A percentile compares a stretch with the other conserved stretches of the same genome.
Conservation (phyloP, 768 basidiomycete genomes). For the Collybia nuda region DNA sequence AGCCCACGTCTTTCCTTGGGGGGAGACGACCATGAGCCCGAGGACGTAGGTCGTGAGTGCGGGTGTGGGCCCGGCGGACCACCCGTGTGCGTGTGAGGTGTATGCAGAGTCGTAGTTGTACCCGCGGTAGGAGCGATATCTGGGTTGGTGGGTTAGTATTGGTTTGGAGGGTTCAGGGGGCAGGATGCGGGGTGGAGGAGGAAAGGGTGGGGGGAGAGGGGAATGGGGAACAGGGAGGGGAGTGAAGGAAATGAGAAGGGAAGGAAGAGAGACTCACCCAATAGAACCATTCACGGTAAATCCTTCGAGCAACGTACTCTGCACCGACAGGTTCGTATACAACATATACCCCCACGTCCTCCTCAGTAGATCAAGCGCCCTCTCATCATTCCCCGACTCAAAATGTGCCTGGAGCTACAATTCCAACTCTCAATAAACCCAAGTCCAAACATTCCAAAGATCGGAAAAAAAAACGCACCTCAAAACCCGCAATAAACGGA, state of each 20-base stretch:
- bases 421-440: too few species aligned
- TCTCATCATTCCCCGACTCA: conserved; percentile 45
- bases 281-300: conserved; percentile 59
- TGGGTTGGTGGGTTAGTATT: conserved; percentile 9
- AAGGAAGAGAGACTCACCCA: too few species aligned
- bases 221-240: too few species aligned
- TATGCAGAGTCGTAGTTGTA: conserved; percentile 60
- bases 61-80: conserved; percentile 58
- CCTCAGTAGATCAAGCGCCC: conserved; percentile 52
- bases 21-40: conserved; percentile 48
- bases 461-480: conserved; percentile 36
- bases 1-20: conserved; percentile 46
- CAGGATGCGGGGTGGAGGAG: too few species aligned
- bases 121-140: conserved; percentile 52
- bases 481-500: conserved; percentile 58
- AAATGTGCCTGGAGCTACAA: conserved; percentile 58
- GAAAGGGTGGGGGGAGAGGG: too few species aligned
- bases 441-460: too few species aligned
- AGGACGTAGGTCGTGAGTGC: conserved; percentile 57
- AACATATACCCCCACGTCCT: conserved; percentile 64
- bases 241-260: too few species aligned
- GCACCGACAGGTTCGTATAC: conserved; percentile 51
- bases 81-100: conserved; percentile 61
- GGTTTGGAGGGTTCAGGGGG: too few species aligned
- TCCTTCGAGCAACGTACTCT: conserved; percentile 59